Evolutionary conservation across 2,329 filamentous ascomycete species (phyloP).

Genomic region (Penicillium sp.): DNA sequence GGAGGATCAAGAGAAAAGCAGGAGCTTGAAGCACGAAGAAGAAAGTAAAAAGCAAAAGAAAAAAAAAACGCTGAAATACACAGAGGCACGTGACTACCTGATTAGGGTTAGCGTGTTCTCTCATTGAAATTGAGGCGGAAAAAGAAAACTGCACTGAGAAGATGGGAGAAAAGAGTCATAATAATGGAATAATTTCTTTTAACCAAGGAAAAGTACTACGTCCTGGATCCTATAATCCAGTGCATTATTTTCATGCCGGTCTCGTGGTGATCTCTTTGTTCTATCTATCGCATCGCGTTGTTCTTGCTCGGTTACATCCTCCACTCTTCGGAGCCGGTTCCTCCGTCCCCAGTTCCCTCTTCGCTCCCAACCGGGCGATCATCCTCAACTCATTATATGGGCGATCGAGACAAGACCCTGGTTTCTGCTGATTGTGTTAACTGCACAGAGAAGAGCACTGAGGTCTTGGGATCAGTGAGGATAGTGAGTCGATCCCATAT

Average conservation of each 20-base stretch:
- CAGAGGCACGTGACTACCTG: constrained; percentile 12
- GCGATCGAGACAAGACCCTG: constrained; percentile 17
- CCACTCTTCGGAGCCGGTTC: constrained; percentile 26
- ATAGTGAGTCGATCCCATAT: constrained; percentile 1
- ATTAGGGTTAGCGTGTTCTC: constrained; percentile 17
- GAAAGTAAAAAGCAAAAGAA: constrained; percentile 16
- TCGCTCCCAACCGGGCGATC: constrained; percentile 23
- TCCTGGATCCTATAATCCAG: not conserved
- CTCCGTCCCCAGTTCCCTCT: constrained; percentile 27
- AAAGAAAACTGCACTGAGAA: not conserved
- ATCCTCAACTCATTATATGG: constrained; percentile 20
- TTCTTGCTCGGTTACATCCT: constrained; percentile 24
- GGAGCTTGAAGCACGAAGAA: not conserved
- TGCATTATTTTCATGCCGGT: not conserved
- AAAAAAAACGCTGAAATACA: constrained; percentile 20
- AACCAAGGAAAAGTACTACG: not conserved
- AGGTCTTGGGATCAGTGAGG: constrained; percentile 7
- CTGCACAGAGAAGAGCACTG: constrained; percentile 1
- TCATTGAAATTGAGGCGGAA: not conserved
- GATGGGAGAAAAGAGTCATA: not conserved
- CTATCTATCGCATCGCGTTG: not conserved
- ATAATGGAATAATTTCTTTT: not conserved
- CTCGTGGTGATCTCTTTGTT: not conserved
- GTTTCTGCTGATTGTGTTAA: constrained; percentile 6
- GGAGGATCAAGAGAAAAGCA: constrained; percentile 17